phyloP scores from a whole-genome alignment of 768 basidiomycete species.

The Naganishia kalamii region DNA sequence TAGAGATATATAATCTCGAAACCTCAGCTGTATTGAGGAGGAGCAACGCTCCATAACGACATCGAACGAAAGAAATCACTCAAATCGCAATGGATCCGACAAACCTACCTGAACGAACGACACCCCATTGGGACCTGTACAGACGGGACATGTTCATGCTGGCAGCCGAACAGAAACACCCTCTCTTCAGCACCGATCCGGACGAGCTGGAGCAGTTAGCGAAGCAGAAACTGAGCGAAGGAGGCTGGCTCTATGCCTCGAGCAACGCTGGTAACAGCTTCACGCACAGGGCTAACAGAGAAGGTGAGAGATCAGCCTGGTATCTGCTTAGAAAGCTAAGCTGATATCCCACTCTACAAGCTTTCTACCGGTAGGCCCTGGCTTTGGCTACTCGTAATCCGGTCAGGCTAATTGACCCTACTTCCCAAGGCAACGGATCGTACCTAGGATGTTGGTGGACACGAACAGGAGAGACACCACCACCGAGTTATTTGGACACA shows the following conservation, averaged over 20 bases:
- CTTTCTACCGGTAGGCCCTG: conserved; percentile 27
- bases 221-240: conserved; percentile 50
- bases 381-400: no score
- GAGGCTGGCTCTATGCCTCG: conserved; percentile 66
- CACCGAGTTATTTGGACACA: conserved; percentile 52
- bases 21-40: neutral
- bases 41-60: neutral
- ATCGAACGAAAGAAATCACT: neutral
- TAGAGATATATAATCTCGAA: neutral
- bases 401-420: neutral
- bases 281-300: conserved; percentile 63
- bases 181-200: conserved; percentile 38
- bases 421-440: conserved; percentile 59
- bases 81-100: conserved; percentile 48
- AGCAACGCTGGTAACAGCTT: conserved; percentile 67
- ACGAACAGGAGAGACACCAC: conserved; percentile 53
- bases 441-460: conserved; percentile 60
- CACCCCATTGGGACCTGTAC: conserved; percentile 54
- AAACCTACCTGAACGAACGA: conserved; percentile 52
- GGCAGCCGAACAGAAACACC: conserved; percentile 29
- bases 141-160: conserved; percentile 52
- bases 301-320: conserved; percentile 36
- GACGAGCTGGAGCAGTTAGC: conserved; percentile 50
- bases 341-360: neutral
- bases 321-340: neutral